Evolutionary conservation across 306 rosid genomes (phyloP).

Genomic region (Dalbergia cultrata): DNA sequence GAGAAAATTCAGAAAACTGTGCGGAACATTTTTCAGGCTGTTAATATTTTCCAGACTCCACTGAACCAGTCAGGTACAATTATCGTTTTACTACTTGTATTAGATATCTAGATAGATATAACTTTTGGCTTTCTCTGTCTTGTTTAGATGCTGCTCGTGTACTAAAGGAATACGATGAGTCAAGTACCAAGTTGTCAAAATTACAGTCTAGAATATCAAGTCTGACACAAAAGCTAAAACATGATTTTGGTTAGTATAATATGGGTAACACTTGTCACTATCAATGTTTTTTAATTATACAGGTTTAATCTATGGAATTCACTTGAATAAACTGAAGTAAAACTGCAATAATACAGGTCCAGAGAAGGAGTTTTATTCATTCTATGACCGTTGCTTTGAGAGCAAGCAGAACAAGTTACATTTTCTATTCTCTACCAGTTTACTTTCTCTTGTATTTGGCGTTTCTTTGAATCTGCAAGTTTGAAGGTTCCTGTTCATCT

Average conservation of each 20-base stretch:
- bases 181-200: conserved; percentile 86
- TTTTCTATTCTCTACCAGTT: conserved; percentile 42
- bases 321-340: conserved; percentile 50
- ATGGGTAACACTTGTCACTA: conserved; percentile 37
- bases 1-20: conserved; percentile 85
- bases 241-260: conserved; percentile 86
- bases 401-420: conserved; percentile 90
- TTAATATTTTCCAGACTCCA: conserved; percentile 88
- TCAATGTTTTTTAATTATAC: conserved; percentile 34
- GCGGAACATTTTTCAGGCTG: conserved; percentile 67
- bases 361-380: conserved; percentile 90
- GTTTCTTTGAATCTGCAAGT: conserved; percentile 39
- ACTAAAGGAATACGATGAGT: conserved; percentile 93
- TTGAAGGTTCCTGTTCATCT: conserved; percentile 45
- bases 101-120: conserved; percentile 14
- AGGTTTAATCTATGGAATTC: conserved; percentile 41
- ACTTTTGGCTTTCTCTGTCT: conserved; percentile 48
- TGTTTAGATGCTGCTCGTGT: conserved; percentile 84
- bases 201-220: conserved; percentile 86
- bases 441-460: conserved; percentile 40
- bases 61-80: conserved; percentile 86
- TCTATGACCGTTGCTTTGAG: conserved; percentile 87
- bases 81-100: conserved; percentile 26
- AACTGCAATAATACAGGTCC: conserved; percentile 71
- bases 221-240: conserved; percentile 80